Conservation (phyloP, 148 eudicot genomes). For the Limonium bicolor region DNA sequence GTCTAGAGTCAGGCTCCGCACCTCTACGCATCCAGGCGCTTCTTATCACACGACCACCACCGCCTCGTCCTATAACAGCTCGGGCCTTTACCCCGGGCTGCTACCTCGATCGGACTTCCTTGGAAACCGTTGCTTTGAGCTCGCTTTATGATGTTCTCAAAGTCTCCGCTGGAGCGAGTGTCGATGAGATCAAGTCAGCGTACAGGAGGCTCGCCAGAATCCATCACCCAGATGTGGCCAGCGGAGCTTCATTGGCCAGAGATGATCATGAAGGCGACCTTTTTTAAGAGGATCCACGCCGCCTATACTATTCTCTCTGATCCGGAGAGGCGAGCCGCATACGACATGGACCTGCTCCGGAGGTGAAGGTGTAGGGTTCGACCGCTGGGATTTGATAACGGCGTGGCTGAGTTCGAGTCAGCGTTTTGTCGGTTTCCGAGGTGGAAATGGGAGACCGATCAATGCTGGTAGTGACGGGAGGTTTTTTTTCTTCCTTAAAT, state of each 20-base stretch:
- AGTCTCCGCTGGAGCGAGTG: constrained; percentile 25
- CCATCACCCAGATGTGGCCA: constrained; percentile 44
- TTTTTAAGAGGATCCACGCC: constrained; percentile 34
- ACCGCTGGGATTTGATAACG: constrained; percentile 4
- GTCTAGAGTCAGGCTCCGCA: background rate
- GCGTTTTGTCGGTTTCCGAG: constrained; percentile 11
- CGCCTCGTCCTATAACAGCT: no score
- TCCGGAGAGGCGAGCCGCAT: constrained; percentile 48
- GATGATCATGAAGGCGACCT: constrained; percentile 14
- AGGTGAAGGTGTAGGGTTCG: constrained; percentile 5
- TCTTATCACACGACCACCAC: constrained; percentile 7
- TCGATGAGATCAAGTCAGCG: constrained; percentile 47
- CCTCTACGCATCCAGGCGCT: constrained; percentile 3
- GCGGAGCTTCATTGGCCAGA: constrained; percentile 3
- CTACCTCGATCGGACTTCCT: constrained; percentile 2
- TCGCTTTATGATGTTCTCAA: constrained; percentile 54
- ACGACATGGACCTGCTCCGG: constrained; percentile 25
- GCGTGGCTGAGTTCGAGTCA: constrained; percentile 8
- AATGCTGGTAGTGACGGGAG: constrained; percentile 63
- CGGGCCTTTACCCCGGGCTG: no score
- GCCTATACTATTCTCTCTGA: constrained; percentile 60
- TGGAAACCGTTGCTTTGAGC: background rate
- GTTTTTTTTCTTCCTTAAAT: no score
- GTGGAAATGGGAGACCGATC: constrained; percentile 64
- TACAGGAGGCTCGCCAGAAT: constrained; percentile 48